Base-by-base conservation (phyloP, 2,329 filamentous ascomycete genomes). In the Nannizzia gypsea region DNA sequence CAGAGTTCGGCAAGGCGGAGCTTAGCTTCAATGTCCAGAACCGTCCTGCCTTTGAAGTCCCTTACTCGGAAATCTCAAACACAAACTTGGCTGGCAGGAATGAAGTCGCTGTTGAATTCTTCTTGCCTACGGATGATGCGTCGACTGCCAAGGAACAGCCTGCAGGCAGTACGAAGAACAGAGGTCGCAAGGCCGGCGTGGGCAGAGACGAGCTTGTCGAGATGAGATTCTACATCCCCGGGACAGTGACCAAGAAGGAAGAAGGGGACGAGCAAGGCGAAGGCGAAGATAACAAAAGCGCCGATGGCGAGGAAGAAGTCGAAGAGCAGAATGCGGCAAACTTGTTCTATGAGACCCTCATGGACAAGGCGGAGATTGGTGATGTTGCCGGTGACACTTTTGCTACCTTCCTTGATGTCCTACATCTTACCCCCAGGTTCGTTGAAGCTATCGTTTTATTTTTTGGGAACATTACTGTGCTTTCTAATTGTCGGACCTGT, bases 361-460 rank as follows among this genome's bases (percentile, higher is more conserved):
- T 97, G 77, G 91, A 96, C 71, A 97, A 97, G 81, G 93, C 93
- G 31, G 92, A 99, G 77, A 99, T 99, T 77, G 95, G 93, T 65
- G 93, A 99, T 73, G 93, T 95, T 64, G 93, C 93, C n/a, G 93
- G 93, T 66, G 93, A 97, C 76, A 96, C 93, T 31, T 96, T 93
- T 73, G 93, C 93, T 65, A 96, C 92, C 40, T 99, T 99, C 80
- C 79, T 95, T 71, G 93, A 99, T 74, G 89, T 97, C 63, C 80
- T 99, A 58, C 95, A 99, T 78, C 88, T 99, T 70, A 99, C 93
- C 11, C 93, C 93, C 64, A 89, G 88, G 88, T 89, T 76, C 62
- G 77, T 67, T 24, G 38, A 55, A 6, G n/a, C 38, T 42, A 24
- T 40, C 11, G 2, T 36, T 36, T 3, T 42, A 24, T 40, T 3